Percentiles rank a stretch among this genome's conserved stretches.
Conservation (phyloP, 169 alveolate genomes). For the Plasmodium gaboni region DNA sequence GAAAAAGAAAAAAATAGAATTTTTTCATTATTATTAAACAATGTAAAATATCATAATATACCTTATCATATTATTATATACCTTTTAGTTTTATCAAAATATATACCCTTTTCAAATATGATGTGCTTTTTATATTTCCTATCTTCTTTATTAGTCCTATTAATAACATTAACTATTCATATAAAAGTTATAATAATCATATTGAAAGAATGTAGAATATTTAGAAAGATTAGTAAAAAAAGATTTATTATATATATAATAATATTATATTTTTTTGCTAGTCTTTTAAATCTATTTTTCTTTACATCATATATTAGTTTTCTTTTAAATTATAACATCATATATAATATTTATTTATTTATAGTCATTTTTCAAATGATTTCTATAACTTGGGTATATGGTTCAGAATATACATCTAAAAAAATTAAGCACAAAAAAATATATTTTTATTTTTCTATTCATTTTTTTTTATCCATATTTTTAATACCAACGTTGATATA, state of each 20-base stretch:
- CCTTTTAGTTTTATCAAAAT: conserved; percentile 31
- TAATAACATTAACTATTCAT: conserved; percentile 46
- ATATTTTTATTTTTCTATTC: neutral
- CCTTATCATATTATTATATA: conserved; percentile 18
- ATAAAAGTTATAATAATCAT: conserved; percentile 51
- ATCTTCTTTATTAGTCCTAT: conserved; percentile 20
- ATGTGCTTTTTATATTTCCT: conserved; percentile 45
- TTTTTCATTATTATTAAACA: conserved; percentile 5
- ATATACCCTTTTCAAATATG: conserved; percentile 33
- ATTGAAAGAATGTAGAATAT: conserved; percentile 59
- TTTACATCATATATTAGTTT: conserved; percentile 10
- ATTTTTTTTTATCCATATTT: conserved; percentile 5
- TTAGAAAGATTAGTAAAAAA: conserved; percentile 32
- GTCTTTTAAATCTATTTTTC: conserved; percentile 4
- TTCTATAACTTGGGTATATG: conserved; percentile 55
- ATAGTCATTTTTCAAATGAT: conserved; percentile 22
- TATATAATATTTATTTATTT: conserved; percentile 39
- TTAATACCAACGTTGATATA: conserved; percentile 8
- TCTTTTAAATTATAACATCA: conserved; percentile 5
- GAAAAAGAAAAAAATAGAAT: neutral
- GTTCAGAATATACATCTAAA: conserved; percentile 1
- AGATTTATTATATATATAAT: conserved; percentile 31
- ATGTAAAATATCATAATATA: neutral
- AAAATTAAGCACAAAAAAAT: conserved; percentile 3
- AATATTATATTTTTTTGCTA: conserved; percentile 20